phyloP scores from a whole-genome alignment of 768 basidiomycete species.

The Pisolithus marmoratus region DNA sequence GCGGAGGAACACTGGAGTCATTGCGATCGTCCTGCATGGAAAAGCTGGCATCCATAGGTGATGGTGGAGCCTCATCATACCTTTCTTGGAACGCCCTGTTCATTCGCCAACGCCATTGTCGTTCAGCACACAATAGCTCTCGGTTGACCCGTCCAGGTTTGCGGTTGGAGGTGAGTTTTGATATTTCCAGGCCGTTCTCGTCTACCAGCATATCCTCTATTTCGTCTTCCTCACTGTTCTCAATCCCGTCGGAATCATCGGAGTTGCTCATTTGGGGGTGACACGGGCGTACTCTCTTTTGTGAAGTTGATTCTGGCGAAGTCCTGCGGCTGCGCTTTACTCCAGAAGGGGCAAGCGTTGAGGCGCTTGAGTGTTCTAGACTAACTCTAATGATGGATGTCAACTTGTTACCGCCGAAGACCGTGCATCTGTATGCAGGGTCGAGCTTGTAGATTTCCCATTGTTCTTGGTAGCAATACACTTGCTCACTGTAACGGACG shows the following conservation, averaged over 20 bases:
- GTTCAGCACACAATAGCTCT: conserved; percentile 26
- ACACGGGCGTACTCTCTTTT: conserved; percentile 24
- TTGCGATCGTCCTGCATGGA: conserved; percentile 27
- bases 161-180: conserved; percentile 9
- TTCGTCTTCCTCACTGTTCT: conserved; percentile 38
- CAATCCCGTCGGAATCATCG: conserved; percentile 17
- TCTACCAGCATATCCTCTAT: conserved; percentile 49
- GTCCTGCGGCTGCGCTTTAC: conserved; percentile 24
- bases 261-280: conserved; percentile 6
- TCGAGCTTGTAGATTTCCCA: conserved; percentile 87
- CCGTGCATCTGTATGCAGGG: conserved; percentile 61
- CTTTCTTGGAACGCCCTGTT: conserved; percentile 18
- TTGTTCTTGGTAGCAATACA: conserved; percentile 63
- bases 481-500: conserved; percentile 34
- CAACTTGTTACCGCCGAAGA: conserved; percentile 38
- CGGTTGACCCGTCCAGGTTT: conserved; percentile 21
- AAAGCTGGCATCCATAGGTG: conserved; percentile 24
- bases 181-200: conserved; percentile 17
- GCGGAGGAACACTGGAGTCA: conserved; percentile 10
- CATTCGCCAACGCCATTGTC: conserved; percentile 23
- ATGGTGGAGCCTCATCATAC: conserved; percentile 28
- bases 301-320: conserved; percentile 17
- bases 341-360: conserved; percentile 7
- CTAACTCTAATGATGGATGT: conserved; percentile 20
- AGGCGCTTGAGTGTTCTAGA: conserved; percentile 1